Base-by-base conservation (phyloP, 2,329 filamentous ascomycete genomes). In the Neopestalotiopsis rosae region DNA sequence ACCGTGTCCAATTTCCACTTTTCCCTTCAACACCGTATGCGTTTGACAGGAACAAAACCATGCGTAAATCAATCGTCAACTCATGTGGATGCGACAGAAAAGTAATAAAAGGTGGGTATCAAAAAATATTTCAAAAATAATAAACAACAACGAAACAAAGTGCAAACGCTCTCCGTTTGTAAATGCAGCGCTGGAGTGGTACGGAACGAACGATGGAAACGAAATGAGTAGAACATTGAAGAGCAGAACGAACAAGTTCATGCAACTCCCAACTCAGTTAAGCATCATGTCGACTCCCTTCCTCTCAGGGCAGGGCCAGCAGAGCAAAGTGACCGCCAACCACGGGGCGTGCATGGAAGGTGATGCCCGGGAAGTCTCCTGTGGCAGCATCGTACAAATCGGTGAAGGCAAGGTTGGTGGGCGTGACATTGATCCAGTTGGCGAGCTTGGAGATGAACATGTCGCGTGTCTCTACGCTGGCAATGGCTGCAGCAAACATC, bases 261-360 rank as follows among this genome's bases (percentile, higher is more conserved):
- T 17, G 57, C 24, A 30, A 30, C 34, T 38, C 34, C 34, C 34
- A 38, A 38, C 24, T 10, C 24, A 28, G 24, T 28, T 14, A 30
- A 14, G 10, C 57, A 34, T 59, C 57, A 59, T 30, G 24, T 59
- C 24, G 20, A 7, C 12, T 59, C 28, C 6, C 20, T 59, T 59
- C 57, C n/a, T 45, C 52, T 69, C 49, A 69, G 5, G 75, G 75
- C 69, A 95, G 80, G 30, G 92, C 91, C 78, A 97, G 81, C 74
- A 95, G 87, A 1, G 93, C 90, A 83, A 95, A 97, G 79, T 93
- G 89, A 0, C 91, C 94, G 2, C 94, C 94, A 58, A 92, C 86
- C 0, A 97, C 94, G 0, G 94, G 94, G 45, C 94, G 83, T 1
- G 93, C 93, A 70, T 90, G 90, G 82, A 97, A 97, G 67, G 88